Conservation (phyloP, 148 eudicot genomes). For the Drosera capensis region DNA sequence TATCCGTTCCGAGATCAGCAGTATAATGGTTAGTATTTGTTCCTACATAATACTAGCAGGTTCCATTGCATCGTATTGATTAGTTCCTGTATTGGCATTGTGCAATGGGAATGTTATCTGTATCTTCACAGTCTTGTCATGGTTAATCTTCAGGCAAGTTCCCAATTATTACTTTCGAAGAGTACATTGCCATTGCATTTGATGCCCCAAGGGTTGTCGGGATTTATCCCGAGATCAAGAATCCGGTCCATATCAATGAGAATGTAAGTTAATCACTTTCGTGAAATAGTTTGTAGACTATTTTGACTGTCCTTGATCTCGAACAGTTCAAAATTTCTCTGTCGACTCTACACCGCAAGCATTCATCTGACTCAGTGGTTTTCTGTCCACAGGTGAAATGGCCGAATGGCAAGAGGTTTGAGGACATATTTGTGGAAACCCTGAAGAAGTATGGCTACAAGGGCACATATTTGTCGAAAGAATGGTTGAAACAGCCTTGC, state of each 20-base stretch:
- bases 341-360: background rate
- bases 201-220: slow-evolving; percentile 90
- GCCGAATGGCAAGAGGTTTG: slow-evolving; percentile 69
- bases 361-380: background rate
- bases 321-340: background rate
- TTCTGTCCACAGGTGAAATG: slow-evolving; percentile 62
- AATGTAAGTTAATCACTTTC: slow-evolving; percentile 31
- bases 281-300: background rate
- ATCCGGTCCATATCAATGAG: slow-evolving; percentile 75
- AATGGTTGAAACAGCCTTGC: slow-evolving; percentile 81
- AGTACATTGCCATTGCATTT: slow-evolving; percentile 78
- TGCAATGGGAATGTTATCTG: background rate
- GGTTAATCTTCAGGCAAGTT: slow-evolving; percentile 47
- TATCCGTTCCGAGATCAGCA: slow-evolving; percentile 75
- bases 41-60: too few relatives aligned
- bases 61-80: background rate
- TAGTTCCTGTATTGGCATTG: background rate
- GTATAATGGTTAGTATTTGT: slow-evolving; percentile 55
- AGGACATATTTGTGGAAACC: slow-evolving; percentile 69
- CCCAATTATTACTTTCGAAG: slow-evolving; percentile 82
- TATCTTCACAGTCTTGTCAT: background rate
- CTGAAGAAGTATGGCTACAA: slow-evolving; percentile 73
- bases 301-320: background rate
- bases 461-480: slow-evolving; percentile 75
- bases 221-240: slow-evolving; percentile 93